Base-by-base conservation (phyloP, 768 basidiomycete species). In the Collybiopsis confluens region DNA sequence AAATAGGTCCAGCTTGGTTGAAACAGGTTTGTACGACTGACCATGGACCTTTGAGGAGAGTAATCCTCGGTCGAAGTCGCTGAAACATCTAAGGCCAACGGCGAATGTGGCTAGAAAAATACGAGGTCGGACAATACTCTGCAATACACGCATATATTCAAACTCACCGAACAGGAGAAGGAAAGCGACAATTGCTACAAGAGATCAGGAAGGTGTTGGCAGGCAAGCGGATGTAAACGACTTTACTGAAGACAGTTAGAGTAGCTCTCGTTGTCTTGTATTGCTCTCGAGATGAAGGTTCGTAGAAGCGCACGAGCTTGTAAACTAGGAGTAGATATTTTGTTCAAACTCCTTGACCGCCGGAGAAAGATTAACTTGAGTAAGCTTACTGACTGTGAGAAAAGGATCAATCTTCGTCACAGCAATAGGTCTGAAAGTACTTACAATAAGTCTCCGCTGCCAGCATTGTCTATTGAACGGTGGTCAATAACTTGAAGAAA, bases 271-370 rank as follows among this genome's bases (percentile, higher is more conserved):
- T 92, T n/a, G 88, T 82, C 21, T 67, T 61, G 61, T 93, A 93
- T 58, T 77, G 72, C 1, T 37, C 59, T 43, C 67, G 58, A 6
- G 86, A 82, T 3, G 62, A 56, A 3, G 89, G 88, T 23, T 81
- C 70, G 64, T 88, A 93, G 72, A 92, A 89, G 20, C 91, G 83
- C 56, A 85, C 81, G n/a, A 93, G 77, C 63, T 93, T 93, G 67
- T 86, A 93, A 46, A 92, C 87, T 91, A 54, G 13, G 47, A 56
- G 40, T 54, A 43, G 50, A 49, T 33, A 27, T 24, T 45, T 48
- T 20, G 51, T 52, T 35, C 36, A 49, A 49, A 23, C 45, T 21
- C 6, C 13, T 21, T 24, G 20, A 2, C 28, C n/a, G n/a, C n/a
- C n/a, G n/a, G n/a, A n/a, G 40, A 13, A 43, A n/a, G 2, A 23